Evolutionary conservation across 768 basidiomycete genomes (phyloP).

Genomic region (Flagelloscypha sp.): DNA sequence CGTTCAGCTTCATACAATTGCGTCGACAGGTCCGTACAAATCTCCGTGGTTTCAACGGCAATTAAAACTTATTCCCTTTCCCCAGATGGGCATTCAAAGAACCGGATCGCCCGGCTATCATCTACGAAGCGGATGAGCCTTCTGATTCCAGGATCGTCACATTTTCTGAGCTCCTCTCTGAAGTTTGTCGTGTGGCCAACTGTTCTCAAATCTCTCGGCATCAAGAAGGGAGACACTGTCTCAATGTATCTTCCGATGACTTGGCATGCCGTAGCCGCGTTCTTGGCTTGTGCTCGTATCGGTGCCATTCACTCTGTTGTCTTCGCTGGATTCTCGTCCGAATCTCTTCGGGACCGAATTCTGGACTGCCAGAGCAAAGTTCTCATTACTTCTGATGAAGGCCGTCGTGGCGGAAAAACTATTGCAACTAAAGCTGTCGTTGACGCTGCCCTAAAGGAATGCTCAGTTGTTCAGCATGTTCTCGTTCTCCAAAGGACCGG

Average conservation of each 20-base stretch:
- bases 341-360: constrained; percentile 87
- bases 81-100: constrained; percentile 90
- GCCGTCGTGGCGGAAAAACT: constrained; percentile 85
- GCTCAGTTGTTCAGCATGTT: constrained; percentile 82
- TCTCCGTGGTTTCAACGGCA: no score
- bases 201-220: constrained; percentile 81
- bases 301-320: constrained; percentile 96
- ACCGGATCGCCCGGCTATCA: constrained; percentile 88
- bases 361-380: constrained; percentile 84
- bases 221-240: constrained; percentile 93
- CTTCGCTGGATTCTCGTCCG: constrained; percentile 94
- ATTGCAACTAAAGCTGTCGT: constrained; percentile 94
- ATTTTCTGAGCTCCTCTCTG: constrained; percentile 80
- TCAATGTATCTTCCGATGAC: constrained; percentile 92
- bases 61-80: no score
- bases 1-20: constrained; percentile 98
- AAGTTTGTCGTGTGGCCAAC: constrained; percentile 85
- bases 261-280: constrained; percentile 92
- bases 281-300: constrained; percentile 96
- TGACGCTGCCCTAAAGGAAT: constrained; percentile 81
- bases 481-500: constrained; percentile 87
- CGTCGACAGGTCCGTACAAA: no score
- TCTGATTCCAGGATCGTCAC: constrained; percentile 67
- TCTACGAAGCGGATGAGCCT: constrained; percentile 97
- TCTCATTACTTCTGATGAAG: constrained; percentile 95